phyloP scores from a whole-genome alignment of 108 stramenopile genomes.

The Cyclotella atomus region DNA sequence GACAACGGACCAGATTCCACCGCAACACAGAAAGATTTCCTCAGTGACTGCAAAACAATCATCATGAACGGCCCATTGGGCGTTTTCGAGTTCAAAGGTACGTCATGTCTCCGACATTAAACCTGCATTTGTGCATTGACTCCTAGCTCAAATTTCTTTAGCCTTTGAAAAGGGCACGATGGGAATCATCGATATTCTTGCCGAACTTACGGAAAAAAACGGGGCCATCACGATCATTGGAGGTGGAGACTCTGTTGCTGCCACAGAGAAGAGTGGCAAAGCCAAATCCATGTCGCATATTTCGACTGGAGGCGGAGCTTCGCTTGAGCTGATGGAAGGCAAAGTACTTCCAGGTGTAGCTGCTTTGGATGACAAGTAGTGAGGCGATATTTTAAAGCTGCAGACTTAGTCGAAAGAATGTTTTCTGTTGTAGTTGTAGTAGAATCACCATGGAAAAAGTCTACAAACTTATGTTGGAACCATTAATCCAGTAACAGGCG shows the following conservation, averaged over 20 bases:
- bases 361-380: constrained; percentile 93
- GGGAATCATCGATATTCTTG: constrained; percentile 93
- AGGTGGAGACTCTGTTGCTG: constrained; percentile 99
- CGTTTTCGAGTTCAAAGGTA: constrained; percentile 94
- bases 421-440: too few species aligned
- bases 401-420: too few species aligned
- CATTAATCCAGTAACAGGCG: too few species aligned
- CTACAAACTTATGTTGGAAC: too few species aligned
- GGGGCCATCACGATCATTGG: constrained; percentile 98
- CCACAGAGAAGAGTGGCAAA: constrained; percentile 89
- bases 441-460: too few species aligned
- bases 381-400: too few species aligned
- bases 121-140: neutral
- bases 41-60: constrained; percentile 92
- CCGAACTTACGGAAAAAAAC: constrained; percentile 90
- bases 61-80: constrained; percentile 99
- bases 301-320: constrained; percentile 98
- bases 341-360: constrained; percentile 98
- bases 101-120: neutral
- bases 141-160: neutral
- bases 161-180: constrained; percentile 94
- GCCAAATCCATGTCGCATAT: constrained; percentile 97
- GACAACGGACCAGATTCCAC: constrained; percentile 96
- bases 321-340: constrained; percentile 97
- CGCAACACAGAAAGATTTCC: constrained; percentile 82